A percentile compares a stretch with the other conserved stretches of the same genome.
These are phyloP conservation scores for Amauroascus verrucosus DNA, from an alignment of 2,329 filamentous ascomycete genomes.

Conservation along the genomic window DNA sequence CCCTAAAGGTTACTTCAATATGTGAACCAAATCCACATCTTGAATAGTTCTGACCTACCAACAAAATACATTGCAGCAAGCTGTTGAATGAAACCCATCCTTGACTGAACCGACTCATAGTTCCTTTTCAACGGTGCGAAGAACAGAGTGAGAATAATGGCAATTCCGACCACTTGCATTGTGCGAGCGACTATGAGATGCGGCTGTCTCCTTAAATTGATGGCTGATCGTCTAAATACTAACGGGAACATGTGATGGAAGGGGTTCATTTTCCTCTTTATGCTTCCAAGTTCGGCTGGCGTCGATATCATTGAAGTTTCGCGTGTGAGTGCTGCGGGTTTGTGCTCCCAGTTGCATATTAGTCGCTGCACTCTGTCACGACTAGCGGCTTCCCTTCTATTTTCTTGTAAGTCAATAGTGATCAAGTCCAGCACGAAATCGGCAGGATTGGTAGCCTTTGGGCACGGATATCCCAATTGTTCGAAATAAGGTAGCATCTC, in stretches of 20 bases:
- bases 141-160: conserved; percentile 55
- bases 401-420: conserved; percentile 62
- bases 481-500: conserved; percentile 58
- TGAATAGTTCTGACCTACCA: conserved; percentile 19
- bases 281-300: conserved; percentile 60
- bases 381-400: conserved; percentile 51
- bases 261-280: conserved; percentile 53
- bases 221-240: conserved; percentile 54
- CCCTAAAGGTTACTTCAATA: conserved; percentile 34
- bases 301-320: conserved; percentile 45
- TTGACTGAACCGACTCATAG: conserved; percentile 60
- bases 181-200: conserved; percentile 53
- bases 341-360: conserved; percentile 48
- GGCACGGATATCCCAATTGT: conserved; percentile 52
- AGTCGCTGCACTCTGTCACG: conserved; percentile 52
- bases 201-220: conserved; percentile 60
- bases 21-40: not conserved
- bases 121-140: conserved; percentile 61
- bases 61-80: conserved; percentile 47
- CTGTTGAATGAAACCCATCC: conserved; percentile 64
- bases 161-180: conserved; percentile 57
- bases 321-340: conserved; percentile 18
- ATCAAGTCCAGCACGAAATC: conserved; percentile 70
- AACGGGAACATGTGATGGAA: conserved; percentile 56
- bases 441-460: conserved; percentile 61